phyloP scores from a whole-genome alignment of 2,329 filamentous ascomycete genomes.

The Colletotrichum falcatum region DNA sequence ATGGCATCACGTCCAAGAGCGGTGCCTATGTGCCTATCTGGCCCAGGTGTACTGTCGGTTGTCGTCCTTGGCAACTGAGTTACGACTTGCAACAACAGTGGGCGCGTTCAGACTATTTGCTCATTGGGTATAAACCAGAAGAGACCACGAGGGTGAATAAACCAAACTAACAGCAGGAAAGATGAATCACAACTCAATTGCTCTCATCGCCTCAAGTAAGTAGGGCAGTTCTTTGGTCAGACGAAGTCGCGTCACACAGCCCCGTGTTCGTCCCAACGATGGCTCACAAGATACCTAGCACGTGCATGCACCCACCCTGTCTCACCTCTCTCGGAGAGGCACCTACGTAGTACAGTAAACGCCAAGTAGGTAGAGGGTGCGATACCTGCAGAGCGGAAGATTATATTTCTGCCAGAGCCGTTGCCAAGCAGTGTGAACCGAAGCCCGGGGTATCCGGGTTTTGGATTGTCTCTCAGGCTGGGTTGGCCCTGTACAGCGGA shows the following conservation, averaged over 20 bases:
- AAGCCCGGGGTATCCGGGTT: slow-evolving; percentile 8
- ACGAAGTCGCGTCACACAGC: background rate
- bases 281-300: background rate
- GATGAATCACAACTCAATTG: background rate
- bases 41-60: background rate
- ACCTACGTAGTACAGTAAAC: too few species aligned
- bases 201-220: background rate
- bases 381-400: background rate
- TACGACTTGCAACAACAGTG: background rate
- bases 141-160: background rate
- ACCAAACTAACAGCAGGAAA: background rate
- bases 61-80: background rate
- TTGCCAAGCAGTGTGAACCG: slow-evolving; percentile 24
- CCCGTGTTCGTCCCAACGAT: background rate
- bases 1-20: too few species aligned
- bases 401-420: slow-evolving; percentile 2
- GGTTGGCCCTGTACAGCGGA: background rate
- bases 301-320: background rate
- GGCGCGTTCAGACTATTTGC: background rate
- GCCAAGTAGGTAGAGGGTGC: background rate
- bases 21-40: too few species aligned
- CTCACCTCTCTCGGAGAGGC: too few species aligned
- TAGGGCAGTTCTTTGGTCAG: background rate
- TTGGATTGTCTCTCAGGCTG: background rate
- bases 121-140: background rate